These are phyloP conservation scores for Thamnidium elegans DNA, from an alignment of 192 early-diverging fungal genomes.

Conservation along the genomic window DNA sequence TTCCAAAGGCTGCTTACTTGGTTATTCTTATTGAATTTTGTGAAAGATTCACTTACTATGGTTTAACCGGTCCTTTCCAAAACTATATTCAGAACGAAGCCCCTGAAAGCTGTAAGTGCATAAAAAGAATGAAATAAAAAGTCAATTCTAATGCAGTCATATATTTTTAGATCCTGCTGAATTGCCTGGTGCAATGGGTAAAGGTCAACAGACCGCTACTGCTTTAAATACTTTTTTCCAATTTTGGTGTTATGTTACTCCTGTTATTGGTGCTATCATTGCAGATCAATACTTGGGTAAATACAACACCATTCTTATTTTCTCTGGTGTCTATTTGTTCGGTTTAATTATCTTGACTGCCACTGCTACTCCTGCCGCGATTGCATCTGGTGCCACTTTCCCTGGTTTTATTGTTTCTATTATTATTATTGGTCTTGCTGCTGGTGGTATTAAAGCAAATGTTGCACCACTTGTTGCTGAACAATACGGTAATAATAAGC, in stretches of 20 bases:
- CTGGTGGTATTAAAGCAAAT: conserved; percentile 78
- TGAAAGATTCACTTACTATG: conserved; percentile 65
- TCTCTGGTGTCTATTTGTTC: conserved; percentile 60
- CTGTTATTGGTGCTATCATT: conserved; percentile 61
- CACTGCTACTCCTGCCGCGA: conserved; percentile 60
- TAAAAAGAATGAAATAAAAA: conserved; percentile 4
- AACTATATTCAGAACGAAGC: conserved; percentile 51
- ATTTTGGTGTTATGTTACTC: conserved; percentile 61
- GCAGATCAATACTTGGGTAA: conserved; percentile 76
- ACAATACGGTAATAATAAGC: conserved; percentile 55
- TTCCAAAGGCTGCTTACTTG: conserved; percentile 54
- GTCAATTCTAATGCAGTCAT: not conserved
- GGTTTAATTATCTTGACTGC: conserved; percentile 61
- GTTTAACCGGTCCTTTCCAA: conserved; percentile 56
- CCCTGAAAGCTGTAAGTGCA: conserved; percentile 32
- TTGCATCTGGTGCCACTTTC: conserved; percentile 52
- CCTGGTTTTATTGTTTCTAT: conserved; percentile 68
- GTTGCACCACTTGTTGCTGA: conserved; percentile 78
- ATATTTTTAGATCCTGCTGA: conserved; percentile 27
- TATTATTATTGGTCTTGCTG: conserved; percentile 72
- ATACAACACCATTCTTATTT: conserved; percentile 68
- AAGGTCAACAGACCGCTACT: conserved; percentile 51
- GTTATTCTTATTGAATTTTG: conserved; percentile 58
- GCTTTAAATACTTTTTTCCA: conserved; percentile 56
- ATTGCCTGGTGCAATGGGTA: conserved; percentile 51